These are phyloP conservation scores for Typha latifolia DNA, from an alignment of 176 grass and related monocot genomes.

Conservation along the genomic window DNA sequence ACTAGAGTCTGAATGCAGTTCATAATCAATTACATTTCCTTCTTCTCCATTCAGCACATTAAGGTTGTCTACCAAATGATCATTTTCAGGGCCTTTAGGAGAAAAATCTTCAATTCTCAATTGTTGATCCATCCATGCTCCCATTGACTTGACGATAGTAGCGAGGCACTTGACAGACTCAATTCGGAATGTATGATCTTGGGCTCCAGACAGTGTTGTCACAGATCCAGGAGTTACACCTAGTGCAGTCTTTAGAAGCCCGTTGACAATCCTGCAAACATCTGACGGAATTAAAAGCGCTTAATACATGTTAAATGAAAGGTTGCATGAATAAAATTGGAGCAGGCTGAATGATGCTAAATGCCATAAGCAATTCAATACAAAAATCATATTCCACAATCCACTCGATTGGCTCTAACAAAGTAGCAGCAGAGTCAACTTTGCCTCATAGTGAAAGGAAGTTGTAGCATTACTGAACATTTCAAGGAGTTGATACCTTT, in stretches of 20 bases:
- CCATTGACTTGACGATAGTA: slow-evolving; percentile 63
- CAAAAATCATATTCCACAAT: neutral
- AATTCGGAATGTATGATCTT: slow-evolving; percentile 85
- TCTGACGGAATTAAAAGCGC: slow-evolving; percentile 37
- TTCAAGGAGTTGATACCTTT: slow-evolving; percentile 57
- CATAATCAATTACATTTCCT: slow-evolving; percentile 53
- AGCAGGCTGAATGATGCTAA: neutral
- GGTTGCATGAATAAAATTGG: neutral
- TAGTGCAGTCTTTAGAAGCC: slow-evolving; percentile 84
- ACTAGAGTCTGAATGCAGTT: slow-evolving; percentile 47
- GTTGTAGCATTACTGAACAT: neutral
- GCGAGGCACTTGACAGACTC: slow-evolving; percentile 92
- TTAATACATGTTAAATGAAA: slow-evolving; percentile 24
- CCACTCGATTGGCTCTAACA: neutral
- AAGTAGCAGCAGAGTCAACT: neutral
- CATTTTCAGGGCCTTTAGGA: slow-evolving; percentile 33
- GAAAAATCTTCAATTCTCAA: slow-evolving; percentile 74
- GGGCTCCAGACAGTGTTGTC: slow-evolving; percentile 66
- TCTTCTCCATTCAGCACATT: slow-evolving; percentile 62
- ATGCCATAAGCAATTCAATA: neutral
- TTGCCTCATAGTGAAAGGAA: slow-evolving; percentile 6
- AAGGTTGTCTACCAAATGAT: slow-evolving; percentile 44
- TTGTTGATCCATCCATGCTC: slow-evolving; percentile 90
- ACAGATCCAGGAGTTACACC: slow-evolving; percentile 77
- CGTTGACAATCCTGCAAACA: slow-evolving; percentile 83